Base-by-base conservation (phyloP, 2,329 filamentous ascomycete species). In the Drechmeria coniospora region DNA sequence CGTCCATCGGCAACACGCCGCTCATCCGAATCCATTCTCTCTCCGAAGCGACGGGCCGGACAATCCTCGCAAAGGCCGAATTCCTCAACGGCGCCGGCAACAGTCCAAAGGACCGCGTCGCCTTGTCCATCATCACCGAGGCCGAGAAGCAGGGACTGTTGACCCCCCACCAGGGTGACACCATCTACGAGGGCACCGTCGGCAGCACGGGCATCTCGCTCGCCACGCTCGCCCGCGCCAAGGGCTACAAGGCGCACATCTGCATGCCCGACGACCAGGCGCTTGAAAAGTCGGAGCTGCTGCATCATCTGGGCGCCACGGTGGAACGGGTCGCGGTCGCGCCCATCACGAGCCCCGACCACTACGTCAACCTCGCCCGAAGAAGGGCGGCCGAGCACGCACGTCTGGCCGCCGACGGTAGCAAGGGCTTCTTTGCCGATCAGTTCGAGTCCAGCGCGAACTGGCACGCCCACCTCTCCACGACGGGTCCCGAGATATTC, bases 191-290 rank as follows among this genome's bases (percentile, higher is more conserved):
- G 59, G 90, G 90, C 38, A 98, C 90, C 1, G 86, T 93, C 11
- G 90, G 90, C 33, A 92, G 82, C 47, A 98, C 90, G 0, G 90
- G 90, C 14, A 95, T 98, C 42, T 94, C 86, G 11, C 65, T 98
- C 8, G 90, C 90, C 3, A 81, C 81, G 1, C 71, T 98, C 27
- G 86, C 83, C 27, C 70, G 86, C 40, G 86, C 90, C 14, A 70
- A 75, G 51, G 90, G 90, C 19, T 95, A 95, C 58, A 70, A 77
- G 38, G 84, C 84, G 18, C 81, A 95, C 54, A 95, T 98, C 39
- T 94, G 83, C 61, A 95, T 98, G 84, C 87, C 90, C 26, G 75
- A 82, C 47, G 90, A 98, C 57, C 79, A 92, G 60, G 74, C 78
- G 31, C 59, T 64, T 31, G 90, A 98, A 53, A 98, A 98, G 54